Conservation (phyloP, 169 alveolate species). For the Eimeria brunetti region DNA sequence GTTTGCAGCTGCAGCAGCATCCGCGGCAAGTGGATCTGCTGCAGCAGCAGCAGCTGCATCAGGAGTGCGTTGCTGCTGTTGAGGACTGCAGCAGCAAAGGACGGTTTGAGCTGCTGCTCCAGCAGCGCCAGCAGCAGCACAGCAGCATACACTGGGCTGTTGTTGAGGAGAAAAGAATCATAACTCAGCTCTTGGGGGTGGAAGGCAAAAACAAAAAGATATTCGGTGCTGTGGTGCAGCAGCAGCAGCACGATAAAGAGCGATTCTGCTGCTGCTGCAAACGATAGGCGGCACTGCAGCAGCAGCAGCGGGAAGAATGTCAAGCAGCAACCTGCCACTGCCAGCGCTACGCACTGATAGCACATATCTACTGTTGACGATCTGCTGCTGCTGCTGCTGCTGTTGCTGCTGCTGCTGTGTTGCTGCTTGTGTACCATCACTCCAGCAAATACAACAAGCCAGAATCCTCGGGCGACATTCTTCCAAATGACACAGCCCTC, state of each 20-base stretch:
- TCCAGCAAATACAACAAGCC: slow-evolving; percentile 24
- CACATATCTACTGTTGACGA: slow-evolving; percentile 11
- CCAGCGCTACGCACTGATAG: slow-evolving; percentile 36
- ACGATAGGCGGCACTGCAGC: slow-evolving; percentile 39
- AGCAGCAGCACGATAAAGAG: slow-evolving; percentile 62
- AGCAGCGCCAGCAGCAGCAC: slow-evolving; percentile 72
- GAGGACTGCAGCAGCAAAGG: slow-evolving; percentile 49
- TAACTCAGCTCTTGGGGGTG: slow-evolving; percentile 37
- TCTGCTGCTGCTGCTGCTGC: slow-evolving; percentile 73
- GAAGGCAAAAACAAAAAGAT: slow-evolving; percentile 19
- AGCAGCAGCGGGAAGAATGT: slow-evolving; percentile 26
- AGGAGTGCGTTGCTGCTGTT: slow-evolving; percentile 47
- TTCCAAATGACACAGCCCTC: background rate
- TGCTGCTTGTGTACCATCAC: slow-evolving; percentile 17
- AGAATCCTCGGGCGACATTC: slow-evolving; percentile 15
- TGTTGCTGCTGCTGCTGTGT: slow-evolving; percentile 40
- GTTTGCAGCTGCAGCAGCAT: slow-evolving; percentile 50
- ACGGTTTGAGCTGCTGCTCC: slow-evolving; percentile 73
- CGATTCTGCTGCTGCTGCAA: slow-evolving; percentile 65
- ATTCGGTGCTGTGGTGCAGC: slow-evolving; percentile 66
- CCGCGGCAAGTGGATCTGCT: slow-evolving; percentile 42
- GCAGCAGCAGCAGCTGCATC: slow-evolving; percentile 61
- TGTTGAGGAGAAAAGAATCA: slow-evolving; percentile 75
- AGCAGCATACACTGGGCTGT: slow-evolving; percentile 63
- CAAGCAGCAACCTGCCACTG: slow-evolving; percentile 45